Evolutionary conservation across 192 early-diverging fungal genomes (phyloP).

Genomic region (Coemansia sp.): DNA sequence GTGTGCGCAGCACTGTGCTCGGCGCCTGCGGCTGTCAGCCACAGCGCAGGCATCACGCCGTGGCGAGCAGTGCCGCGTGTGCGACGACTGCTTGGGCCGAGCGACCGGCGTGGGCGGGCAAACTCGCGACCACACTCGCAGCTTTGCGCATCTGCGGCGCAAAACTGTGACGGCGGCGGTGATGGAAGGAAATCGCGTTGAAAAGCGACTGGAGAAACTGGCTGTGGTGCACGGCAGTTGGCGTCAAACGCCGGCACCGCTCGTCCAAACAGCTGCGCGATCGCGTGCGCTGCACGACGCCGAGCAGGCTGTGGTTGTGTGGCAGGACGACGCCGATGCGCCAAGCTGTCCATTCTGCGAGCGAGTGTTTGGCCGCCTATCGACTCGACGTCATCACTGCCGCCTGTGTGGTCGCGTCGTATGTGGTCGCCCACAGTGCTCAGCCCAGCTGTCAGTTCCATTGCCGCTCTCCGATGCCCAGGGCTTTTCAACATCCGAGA

Average conservation of each 20-base stretch:
- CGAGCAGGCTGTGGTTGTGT: constrained; percentile 46
- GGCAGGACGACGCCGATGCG: constrained; percentile 32
- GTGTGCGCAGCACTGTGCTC: constrained; percentile 62
- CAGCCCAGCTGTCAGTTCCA: constrained; percentile 25
- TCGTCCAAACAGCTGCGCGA: neutral
- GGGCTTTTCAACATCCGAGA: constrained; percentile 5
- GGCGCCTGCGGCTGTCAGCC: constrained; percentile 59
- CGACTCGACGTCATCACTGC: constrained; percentile 71
- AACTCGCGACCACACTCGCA: constrained; percentile 54
- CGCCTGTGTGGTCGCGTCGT: constrained; percentile 68
- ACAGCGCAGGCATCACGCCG: constrained; percentile 61
- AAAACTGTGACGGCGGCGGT: constrained; percentile 60
- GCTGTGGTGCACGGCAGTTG: constrained; percentile 20
- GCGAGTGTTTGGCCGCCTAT: constrained; percentile 52
- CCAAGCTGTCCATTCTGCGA: constrained; percentile 26
- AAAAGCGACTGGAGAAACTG: constrained; percentile 73
- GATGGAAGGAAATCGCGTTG: constrained; percentile 70
- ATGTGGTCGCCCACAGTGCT: constrained; percentile 59
- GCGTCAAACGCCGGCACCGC: neutral
- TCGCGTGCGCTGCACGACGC: constrained; percentile 22
- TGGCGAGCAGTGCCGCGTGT: constrained; percentile 63
- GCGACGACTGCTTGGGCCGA: constrained; percentile 58
- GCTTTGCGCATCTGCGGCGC: constrained; percentile 55
- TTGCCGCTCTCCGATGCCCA: constrained; percentile 10
- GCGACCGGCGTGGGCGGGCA: constrained; percentile 48